phyloP scores from a whole-genome alignment of 805 yeast species.

The Candida nanaspora region DNA sequence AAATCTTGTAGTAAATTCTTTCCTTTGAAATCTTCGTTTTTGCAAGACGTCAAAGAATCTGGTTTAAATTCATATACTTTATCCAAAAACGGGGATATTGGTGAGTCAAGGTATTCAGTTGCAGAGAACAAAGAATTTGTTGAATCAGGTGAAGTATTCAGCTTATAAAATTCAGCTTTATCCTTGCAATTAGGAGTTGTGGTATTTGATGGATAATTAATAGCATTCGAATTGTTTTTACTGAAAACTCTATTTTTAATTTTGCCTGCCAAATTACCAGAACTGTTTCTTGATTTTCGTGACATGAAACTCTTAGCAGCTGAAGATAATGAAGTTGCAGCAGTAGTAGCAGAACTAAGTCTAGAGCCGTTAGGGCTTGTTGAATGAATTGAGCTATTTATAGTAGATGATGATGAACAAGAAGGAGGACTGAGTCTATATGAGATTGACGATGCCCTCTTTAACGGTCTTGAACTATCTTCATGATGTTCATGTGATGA shows the following conservation, averaged over 20 bases:
- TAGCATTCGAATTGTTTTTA: not conserved
- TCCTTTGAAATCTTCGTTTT: not conserved
- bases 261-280: constrained; percentile 6
- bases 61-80: not conserved
- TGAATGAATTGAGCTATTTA: no score
- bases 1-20: constrained; percentile 10
- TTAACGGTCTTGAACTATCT: constrained; percentile 16
- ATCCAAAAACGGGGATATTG: not conserved
- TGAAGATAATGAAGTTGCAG: constrained; percentile 9
- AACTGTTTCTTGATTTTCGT: constrained; percentile 8
- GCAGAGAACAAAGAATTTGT: not conserved
- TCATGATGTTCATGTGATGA: constrained; percentile 14
- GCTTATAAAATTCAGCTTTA: not conserved
- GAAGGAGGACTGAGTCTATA: constrained; percentile 16
- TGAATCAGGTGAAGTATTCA: not conserved
- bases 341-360: constrained; percentile 3
- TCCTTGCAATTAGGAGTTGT: constrained; percentile 1
- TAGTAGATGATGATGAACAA: not conserved
- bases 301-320: constrained; percentile 10
- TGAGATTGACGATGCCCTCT: constrained; percentile 21
- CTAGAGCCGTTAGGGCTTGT: no score
- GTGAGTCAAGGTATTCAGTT: not conserved
- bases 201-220: no score
- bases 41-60: constrained; percentile 1
- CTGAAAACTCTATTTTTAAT: constrained; percentile 9